phyloP scores from a whole-genome alignment of 441 rosid species.

The Adansonia madagascariensis region DNA sequence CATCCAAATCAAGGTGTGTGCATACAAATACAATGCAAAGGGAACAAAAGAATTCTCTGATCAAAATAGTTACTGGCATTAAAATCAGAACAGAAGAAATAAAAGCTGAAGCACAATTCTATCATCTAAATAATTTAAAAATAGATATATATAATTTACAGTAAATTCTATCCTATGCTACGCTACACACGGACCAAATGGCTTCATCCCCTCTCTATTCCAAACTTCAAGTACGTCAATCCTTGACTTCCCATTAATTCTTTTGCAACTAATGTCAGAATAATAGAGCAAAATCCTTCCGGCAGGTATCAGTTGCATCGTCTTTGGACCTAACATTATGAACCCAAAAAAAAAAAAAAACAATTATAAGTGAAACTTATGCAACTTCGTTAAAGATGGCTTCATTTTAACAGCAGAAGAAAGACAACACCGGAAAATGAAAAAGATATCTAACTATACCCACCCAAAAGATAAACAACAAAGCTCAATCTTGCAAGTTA shows the following conservation, averaged over 20 bases:
- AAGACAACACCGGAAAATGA: not conserved
- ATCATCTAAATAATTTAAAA: slow-evolving; percentile 26
- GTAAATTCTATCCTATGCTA: slow-evolving; percentile 38
- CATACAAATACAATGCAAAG: not conserved
- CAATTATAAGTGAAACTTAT: not conserved
- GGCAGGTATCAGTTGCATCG: slow-evolving; percentile 26
- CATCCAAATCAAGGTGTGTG: too few species aligned
- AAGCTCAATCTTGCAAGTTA: not conserved
- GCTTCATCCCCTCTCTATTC: slow-evolving; percentile 54
- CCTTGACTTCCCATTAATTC: slow-evolving; percentile 26
- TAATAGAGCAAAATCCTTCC: slow-evolving; percentile 27
- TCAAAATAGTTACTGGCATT: slow-evolving; percentile 15
- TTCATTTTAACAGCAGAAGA: not conserved
- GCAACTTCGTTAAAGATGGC: not conserved
- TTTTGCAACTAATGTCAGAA: slow-evolving; percentile 29
- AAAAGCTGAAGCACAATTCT: slow-evolving; percentile 15
- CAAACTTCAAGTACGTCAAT: slow-evolving; percentile 38
- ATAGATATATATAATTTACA: slow-evolving; percentile 36
- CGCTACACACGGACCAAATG: slow-evolving; percentile 44
- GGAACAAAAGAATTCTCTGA: not conserved
- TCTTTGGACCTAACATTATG: slow-evolving; percentile 34
- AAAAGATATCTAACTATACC: not conserved
- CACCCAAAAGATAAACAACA: not conserved
- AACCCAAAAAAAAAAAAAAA: not conserved
- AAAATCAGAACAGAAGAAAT: slow-evolving; percentile 14